These are phyloP conservation scores for Cladophialophora yegresii DNA, from an alignment of 2,329 filamentous ascomycete species.

Conservation along the genomic window DNA sequence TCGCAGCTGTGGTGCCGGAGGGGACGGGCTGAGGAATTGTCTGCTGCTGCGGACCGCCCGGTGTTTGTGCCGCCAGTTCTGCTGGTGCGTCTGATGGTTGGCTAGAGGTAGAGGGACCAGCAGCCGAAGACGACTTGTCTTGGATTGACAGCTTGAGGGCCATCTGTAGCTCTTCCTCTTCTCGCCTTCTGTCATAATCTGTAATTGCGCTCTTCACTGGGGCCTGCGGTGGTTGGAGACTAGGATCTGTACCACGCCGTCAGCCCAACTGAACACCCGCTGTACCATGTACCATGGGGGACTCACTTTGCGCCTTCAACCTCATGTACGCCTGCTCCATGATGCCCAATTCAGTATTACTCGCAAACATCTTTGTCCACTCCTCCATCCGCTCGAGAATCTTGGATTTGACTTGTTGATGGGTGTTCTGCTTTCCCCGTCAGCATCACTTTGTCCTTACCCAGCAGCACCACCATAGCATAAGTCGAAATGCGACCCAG, in stretches of 20 bases:
- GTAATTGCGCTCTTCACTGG: slow-evolving; percentile 92
- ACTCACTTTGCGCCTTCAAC: slow-evolving; percentile 69
- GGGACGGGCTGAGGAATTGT: slow-evolving; percentile 60
- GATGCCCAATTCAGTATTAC: slow-evolving; percentile 87
- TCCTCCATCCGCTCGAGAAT: slow-evolving; percentile 95
- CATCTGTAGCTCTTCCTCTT: slow-evolving; percentile 97
- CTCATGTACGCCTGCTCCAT: slow-evolving; percentile 95
- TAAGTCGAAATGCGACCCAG: too few relatives aligned
- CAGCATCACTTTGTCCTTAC: slow-evolving; percentile 19
- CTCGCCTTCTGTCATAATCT: slow-evolving; percentile 84
- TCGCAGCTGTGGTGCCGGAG: slow-evolving; percentile 89
- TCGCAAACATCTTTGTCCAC: slow-evolving; percentile 92
- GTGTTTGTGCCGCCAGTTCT: slow-evolving; percentile 44
- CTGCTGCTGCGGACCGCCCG: slow-evolving; percentile 42
- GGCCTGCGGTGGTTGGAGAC: slow-evolving; percentile 85
- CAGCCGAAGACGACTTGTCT: slow-evolving; percentile 63
- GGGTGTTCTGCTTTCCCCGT: slow-evolving; percentile 67
- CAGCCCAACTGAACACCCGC: slow-evolving; percentile 15
- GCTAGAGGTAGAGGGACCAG: slow-evolving; percentile 41
- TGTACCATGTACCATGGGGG: background rate
- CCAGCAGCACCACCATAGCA: background rate
- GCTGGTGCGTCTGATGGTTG: slow-evolving; percentile 45
- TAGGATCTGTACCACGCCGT: slow-evolving; percentile 65
- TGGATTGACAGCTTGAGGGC: slow-evolving; percentile 89
- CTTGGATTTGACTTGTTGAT: slow-evolving; percentile 94